A percentile compares a stretch with the other conserved stretches of the same genome.
Conservation (phyloP, 768 basidiomycete species). For the Cytidiella melzeri region DNA sequence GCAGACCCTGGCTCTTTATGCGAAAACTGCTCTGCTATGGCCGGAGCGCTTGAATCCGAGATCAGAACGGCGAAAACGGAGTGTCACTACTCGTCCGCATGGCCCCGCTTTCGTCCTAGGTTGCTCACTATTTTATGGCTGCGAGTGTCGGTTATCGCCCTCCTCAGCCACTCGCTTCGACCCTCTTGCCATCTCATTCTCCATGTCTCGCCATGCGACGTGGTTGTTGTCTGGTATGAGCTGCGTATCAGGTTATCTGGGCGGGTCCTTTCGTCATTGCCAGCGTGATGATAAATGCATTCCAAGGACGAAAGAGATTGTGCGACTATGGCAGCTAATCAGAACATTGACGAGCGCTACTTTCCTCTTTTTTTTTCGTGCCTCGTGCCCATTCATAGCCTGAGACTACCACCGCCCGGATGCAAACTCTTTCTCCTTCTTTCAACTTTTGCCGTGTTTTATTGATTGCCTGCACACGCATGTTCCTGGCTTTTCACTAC, state of each 20-base stretch:
- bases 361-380: background rate
- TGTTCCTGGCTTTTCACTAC: background rate
- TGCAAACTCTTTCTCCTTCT: background rate
- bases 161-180: constrained; percentile 14
- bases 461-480: background rate
- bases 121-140: background rate
- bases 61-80: constrained; percentile 16
- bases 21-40: constrained; percentile 7
- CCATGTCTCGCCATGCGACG: constrained; percentile 6
- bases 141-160: constrained; percentile 9
- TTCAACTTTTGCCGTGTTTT: background rate
- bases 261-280: background rate
- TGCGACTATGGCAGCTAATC: background rate
- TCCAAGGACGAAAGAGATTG: background rate
- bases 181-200: constrained; percentile 4
- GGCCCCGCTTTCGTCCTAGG: constrained; percentile 15
- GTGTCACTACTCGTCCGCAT: constrained; percentile 10
- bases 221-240: background rate
- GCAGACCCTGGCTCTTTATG: constrained; percentile 12
- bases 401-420: background rate
- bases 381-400: background rate
- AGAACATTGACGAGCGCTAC: background rate
- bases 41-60: constrained; percentile 12
- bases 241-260: background rate
- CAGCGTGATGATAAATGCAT: background rate